Percentiles rank a stretch among this genome's conserved stretches.
phyloP scores from a whole-genome alignment of 129 eudicot genomes.

The Flaveria robusta region DNA sequence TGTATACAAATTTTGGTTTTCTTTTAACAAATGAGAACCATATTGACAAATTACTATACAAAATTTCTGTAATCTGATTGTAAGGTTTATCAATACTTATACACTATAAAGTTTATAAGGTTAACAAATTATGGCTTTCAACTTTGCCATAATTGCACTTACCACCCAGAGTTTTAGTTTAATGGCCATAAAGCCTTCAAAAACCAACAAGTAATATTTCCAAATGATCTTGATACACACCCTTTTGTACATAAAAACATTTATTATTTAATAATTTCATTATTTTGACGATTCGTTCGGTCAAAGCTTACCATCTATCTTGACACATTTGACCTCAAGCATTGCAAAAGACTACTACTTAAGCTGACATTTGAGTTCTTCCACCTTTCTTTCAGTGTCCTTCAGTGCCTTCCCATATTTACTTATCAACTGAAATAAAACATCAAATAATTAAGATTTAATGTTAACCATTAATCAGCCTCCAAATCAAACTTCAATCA shows the following conservation, averaged over 20 bases:
- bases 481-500: not conserved
- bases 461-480: not conserved
- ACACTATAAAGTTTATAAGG: too few species aligned
- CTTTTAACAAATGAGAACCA: not conserved
- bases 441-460: not conserved
- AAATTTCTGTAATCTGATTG: too few species aligned
- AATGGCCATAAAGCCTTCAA: not conserved
- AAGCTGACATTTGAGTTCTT: conserved; percentile 63
- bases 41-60: not conserved
- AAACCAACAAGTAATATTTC: not conserved
- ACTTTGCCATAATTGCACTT: not conserved
- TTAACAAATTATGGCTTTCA: not conserved
- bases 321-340: conserved; percentile 6
- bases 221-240: not conserved
- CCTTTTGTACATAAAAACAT: not conserved
- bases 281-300: too few species aligned
- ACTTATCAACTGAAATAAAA: conserved; percentile 44
- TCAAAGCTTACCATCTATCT: not conserved
- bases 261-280: not conserved
- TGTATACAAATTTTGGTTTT: not conserved
- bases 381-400: conserved; percentile 76
- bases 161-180: not conserved
- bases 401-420: conserved; percentile 71
- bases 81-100: too few species aligned
- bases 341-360: conserved; percentile 34